A percentile compares a stretch with the other conserved stretches of the same genome.
phyloP scores from a whole-genome alignment of 2,329 filamentous ascomycete genomes.

The Cercospora citrullina region DNA sequence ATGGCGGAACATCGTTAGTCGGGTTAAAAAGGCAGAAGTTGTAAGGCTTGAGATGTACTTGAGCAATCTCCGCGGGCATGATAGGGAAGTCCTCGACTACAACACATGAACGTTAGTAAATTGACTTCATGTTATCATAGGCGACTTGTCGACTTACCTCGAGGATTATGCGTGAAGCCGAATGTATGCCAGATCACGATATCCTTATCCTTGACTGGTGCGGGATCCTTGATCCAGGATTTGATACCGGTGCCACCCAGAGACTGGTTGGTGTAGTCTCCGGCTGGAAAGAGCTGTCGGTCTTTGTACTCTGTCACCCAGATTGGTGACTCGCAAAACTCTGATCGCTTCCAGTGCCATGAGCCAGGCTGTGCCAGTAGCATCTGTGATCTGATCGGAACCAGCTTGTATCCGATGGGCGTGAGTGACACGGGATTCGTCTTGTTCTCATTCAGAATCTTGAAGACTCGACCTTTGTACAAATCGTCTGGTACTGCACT shows the following conservation, averaged over 20 bases:
- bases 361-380: slow-evolving; percentile 54
- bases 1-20: not conserved
- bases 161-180: slow-evolving; percentile 54
- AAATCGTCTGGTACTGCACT: slow-evolving; percentile 52
- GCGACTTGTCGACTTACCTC: not conserved
- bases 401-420: slow-evolving; percentile 53
- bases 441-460: slow-evolving; percentile 49
- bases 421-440: slow-evolving; percentile 51
- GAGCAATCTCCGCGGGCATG: not conserved
- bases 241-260: slow-evolving; percentile 50
- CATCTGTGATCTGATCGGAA: slow-evolving; percentile 51
- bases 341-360: slow-evolving; percentile 58
- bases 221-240: slow-evolving; percentile 39
- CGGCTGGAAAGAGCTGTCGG: slow-evolving; percentile 60
- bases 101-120: not conserved
- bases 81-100: not conserved
- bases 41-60: not conserved
- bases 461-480: slow-evolving; percentile 48
- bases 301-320: slow-evolving; percentile 60
- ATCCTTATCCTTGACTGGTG: slow-evolving; percentile 56
- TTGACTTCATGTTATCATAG: not conserved
- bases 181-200: slow-evolving; percentile 60
- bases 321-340: slow-evolving; percentile 59
- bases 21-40: not conserved
- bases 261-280: slow-evolving; percentile 56